These are phyloP conservation scores for Barnettozyma salicaria DNA, from an alignment of 805 yeast species.

Conservation along the genomic window DNA sequence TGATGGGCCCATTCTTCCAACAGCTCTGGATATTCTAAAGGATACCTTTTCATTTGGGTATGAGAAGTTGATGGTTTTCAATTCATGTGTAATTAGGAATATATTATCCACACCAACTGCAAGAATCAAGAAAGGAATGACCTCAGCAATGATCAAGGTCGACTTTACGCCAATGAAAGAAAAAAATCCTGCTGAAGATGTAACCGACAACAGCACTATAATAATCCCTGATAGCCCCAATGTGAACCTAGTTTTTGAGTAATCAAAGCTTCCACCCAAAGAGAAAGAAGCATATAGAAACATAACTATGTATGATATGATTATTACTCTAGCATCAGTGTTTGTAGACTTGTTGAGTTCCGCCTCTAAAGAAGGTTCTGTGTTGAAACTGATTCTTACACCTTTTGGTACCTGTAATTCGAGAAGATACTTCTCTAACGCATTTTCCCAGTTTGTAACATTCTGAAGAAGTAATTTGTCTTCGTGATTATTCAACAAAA, in stretches of 20 bases:
- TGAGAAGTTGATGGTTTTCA: conserved; percentile 46
- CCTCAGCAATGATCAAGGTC: conserved; percentile 92
- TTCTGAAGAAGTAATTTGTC: conserved; percentile 31
- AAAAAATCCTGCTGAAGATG: conserved; percentile 78
- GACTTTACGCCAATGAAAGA: conserved; percentile 74
- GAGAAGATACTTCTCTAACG: conserved; percentile 50
- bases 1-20: conserved; percentile 81
- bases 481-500: conserved; percentile 51
- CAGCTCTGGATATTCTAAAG: conserved; percentile 54
- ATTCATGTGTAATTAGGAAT: conserved; percentile 77
- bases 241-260: conserved; percentile 53
- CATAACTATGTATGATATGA: conserved; percentile 77
- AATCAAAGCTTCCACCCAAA: conserved; percentile 47
- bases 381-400: conserved; percentile 62
- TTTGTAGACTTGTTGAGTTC: conserved; percentile 80
- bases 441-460: conserved; percentile 60
- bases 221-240: conserved; percentile 81
- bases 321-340: conserved; percentile 66
- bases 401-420: conserved; percentile 45
- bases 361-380: conserved; percentile 78
- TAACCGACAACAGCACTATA: conserved; percentile 75
- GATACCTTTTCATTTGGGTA: conserved; percentile 45
- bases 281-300: conserved; percentile 83
- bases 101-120: conserved; percentile 98
- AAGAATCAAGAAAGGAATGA: conserved; percentile 84